A percentile compares a stretch with the other conserved stretches of the same genome.
Evolutionary conservation across 2,329 filamentous ascomycete species (phyloP).

Genomic region (Ceratocystis albifundus): DNA sequence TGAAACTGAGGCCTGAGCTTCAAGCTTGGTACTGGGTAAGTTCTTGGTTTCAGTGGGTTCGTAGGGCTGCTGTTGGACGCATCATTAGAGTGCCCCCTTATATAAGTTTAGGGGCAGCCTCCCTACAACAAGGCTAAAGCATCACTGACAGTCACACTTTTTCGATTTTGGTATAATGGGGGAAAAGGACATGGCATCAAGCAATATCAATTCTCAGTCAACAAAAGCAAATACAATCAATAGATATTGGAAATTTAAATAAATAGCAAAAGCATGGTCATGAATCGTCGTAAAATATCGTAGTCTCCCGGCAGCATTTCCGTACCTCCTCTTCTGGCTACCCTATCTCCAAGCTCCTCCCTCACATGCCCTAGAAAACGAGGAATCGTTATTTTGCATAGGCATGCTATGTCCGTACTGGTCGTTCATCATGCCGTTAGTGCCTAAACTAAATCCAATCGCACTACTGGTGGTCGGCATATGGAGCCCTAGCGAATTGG

Average conservation of each 20-base stretch:
- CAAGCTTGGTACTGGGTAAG: not conserved
- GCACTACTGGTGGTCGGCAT: not conserved
- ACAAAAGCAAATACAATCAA: not conserved
- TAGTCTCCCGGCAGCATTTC: not conserved
- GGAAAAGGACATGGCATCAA: too few relatives aligned
- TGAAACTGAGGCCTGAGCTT: not conserved
- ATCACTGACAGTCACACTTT: too few relatives aligned
- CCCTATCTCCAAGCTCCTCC: not conserved
- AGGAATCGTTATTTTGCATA: not conserved
- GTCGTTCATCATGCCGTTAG: not conserved
- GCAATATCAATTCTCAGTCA: not conserved
- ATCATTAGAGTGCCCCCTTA: not conserved
- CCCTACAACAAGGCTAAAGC: not conserved
- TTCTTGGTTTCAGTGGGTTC: not conserved
- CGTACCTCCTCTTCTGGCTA: not conserved
- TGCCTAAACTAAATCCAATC: not conserved
- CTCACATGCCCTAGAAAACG: conserved; percentile 9
- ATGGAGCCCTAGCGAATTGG: not conserved
- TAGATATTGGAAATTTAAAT: not conserved
- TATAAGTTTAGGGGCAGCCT: not conserved
- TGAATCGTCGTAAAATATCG: conserved; percentile 3
- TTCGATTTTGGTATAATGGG: too few relatives aligned
- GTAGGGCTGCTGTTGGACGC: not conserved
- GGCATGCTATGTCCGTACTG: conserved; percentile 5
- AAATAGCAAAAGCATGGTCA: not conserved